Base-by-base conservation (phyloP, 1,139 yeast species). In the Kazachstania sp. region DNA sequence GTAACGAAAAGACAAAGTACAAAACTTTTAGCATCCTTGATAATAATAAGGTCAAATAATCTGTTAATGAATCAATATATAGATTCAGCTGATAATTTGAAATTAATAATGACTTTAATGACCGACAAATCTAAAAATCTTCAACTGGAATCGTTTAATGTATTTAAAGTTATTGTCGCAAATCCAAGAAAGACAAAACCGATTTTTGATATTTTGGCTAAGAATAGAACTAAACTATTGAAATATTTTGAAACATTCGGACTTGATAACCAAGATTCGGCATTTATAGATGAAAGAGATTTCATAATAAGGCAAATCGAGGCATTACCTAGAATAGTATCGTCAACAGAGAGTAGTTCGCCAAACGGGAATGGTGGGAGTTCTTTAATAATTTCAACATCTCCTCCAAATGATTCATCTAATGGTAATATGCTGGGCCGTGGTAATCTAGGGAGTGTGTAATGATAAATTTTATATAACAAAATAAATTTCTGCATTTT, bases 1-100 rank as follows among this genome's bases (percentile, higher is more conserved):
- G 97, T 92, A 36, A 87, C 95, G 4, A 87, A 88, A 62, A 77
- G 98, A 52, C 98, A 92, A 66, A 82, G 95, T 43, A 80, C 88
- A 28, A 83, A 90, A 57, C 70, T 92, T 37, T 72, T 90, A 54
- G 78, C 85, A 20, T 85, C 82, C 49, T 71, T 92, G 54, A 82
- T 92, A n/a, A 72, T 86, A 49, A 79, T 80, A 49, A 75, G 90
- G 53, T 74, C 81, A 37, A 86, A 88, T 66, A 86, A 80, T 59
- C 71, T 68, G 44, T 78, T 86, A 55, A 81, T 92, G 79, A 78
- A 83, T 35, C 73, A 74, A 39, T 92, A 88, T 64, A 86, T 88
- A 51, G 85, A 81, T 57, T 83, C 84, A 49, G 80, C 94, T 1
- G 86, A 80, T 46, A 90, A 88, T 60, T 71, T 92, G 56, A 90